Base-by-base conservation (phyloP, 305 asterid species). In the Fraxinus velutina region DNA sequence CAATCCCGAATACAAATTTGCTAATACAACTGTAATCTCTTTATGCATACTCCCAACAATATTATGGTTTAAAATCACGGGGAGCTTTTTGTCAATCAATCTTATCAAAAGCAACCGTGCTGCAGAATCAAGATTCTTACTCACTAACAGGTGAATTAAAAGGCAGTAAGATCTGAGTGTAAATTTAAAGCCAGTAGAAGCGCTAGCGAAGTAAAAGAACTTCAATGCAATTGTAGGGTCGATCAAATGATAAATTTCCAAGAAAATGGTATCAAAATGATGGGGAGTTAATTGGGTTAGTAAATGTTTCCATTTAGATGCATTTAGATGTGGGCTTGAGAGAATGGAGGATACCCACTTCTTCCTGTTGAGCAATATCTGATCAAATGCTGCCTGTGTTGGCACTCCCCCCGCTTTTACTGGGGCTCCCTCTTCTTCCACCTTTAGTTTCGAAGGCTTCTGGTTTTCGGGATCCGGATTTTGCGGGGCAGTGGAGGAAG, bases 61-160 rank as follows among this genome's bases (percentile, higher is more conserved):
- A 75, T 60, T 83, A 52, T 78, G 83, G 34, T 82, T 85, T 55
- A 77, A 73, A 15, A 79, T 81, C 71, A 91, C 39, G 66, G 89
- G 86, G 78, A 90, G 60, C 83, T 91, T 92, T 60, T 90, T 85
- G 86, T 92, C 95, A 73, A 93, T 89, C 88, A 95, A 87, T 80
- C 90, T 89, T 73, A 90, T 92, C 88, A 95, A 83, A 75, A 93
- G 94, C 89, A 88, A 80, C 83, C 96, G 87, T 9, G 98, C 97
- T 52, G 97, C 89, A 15, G 89, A 80, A 80, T 89, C 90, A 57
- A 83, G 84, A 87, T 92, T 89, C 85, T 88, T 85, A 79, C 82
- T 82, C 83, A 91, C 84, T 47, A 93, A 87, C 88, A 92, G 84
- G 82, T 89, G 92, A 81, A 92, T 86, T 82, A 93, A 80, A 79